phyloP scores from a whole-genome alignment of 371 early-diverging fungal species.

The Mycotypha africana region DNA sequence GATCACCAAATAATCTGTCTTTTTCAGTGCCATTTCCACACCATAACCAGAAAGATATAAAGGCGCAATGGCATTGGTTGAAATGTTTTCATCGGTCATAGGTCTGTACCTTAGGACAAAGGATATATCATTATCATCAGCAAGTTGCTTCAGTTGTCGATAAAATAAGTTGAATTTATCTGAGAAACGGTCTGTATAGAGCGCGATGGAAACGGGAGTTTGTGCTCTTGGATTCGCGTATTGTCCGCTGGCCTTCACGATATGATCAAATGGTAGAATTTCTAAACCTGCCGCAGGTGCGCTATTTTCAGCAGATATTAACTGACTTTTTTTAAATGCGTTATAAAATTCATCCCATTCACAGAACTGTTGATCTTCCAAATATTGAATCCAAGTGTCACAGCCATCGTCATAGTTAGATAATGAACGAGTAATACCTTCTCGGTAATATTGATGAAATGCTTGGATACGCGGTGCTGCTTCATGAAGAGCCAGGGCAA shows the following conservation, averaged over 20 bases:
- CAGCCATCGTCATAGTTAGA: slow-evolving; percentile 50
- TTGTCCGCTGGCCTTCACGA: slow-evolving; percentile 5
- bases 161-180: slow-evolving; percentile 40
- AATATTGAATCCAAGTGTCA: slow-evolving; percentile 66
- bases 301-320: slow-evolving; percentile 5
- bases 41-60: slow-evolving; percentile 83
- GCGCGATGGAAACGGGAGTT: slow-evolving; percentile 13
- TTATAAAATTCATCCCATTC: slow-evolving; percentile 25
- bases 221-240: not conserved
- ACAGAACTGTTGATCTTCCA: slow-evolving; percentile 59
- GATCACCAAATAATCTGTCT: slow-evolving; percentile 89
- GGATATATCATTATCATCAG: slow-evolving; percentile 20
- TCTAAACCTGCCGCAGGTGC: slow-evolving; percentile 13
- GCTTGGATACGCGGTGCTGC: slow-evolving; percentile 78
- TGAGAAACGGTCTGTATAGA: slow-evolving; percentile 51
- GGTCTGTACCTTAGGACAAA: slow-evolving; percentile 57
- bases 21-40: slow-evolving; percentile 88
- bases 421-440: slow-evolving; percentile 46
- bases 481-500: slow-evolving; percentile 61
- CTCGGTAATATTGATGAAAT: slow-evolving; percentile 70
- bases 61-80: no score
- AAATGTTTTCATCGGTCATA: not conserved
- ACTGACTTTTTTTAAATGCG: slow-evolving; percentile 10
- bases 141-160: slow-evolving; percentile 22
- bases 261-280: slow-evolving; percentile 40